Evolutionary conservation across 2,329 filamentous ascomycete species (phyloP).

Genomic region (Cercospora sp.): DNA sequence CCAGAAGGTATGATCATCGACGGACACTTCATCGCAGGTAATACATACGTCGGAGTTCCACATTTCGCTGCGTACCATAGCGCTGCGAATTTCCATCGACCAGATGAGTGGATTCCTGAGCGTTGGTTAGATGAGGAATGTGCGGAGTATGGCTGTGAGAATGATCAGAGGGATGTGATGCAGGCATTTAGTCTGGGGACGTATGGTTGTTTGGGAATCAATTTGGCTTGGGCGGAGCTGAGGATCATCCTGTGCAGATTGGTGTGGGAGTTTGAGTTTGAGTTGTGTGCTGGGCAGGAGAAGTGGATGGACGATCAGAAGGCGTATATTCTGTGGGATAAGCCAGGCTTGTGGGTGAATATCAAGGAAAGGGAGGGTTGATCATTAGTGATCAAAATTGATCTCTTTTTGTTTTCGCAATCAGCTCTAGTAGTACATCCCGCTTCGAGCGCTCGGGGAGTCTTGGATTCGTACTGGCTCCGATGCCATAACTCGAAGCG

Average conservation of each 20-base stretch:
- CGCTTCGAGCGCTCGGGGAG: no score
- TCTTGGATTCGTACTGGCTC: no score
- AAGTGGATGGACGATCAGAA: not conserved
- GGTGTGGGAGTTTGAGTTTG: not conserved
- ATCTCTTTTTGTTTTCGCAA: no score
- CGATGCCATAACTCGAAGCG: no score
- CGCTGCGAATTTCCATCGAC: not conserved
- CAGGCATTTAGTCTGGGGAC: not conserved
- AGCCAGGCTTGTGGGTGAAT: slow-evolving; percentile 23
- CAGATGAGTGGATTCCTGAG: not conserved
- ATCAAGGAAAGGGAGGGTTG: not conserved
- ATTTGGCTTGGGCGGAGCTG: not conserved
- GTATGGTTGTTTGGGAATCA: not conserved
- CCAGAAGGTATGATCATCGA: not conserved
- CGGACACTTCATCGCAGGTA: not conserved
- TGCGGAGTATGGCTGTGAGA: not conserved
- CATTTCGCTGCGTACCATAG: not conserved
- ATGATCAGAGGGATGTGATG: not conserved
- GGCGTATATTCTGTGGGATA: slow-evolving; percentile 39
- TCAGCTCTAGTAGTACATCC: no score
- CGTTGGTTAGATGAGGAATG: not conserved
- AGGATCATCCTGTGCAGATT: not conserved
- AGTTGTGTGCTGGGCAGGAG: not conserved
- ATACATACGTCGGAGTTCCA: not conserved
- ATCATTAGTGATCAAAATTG: no score